Conservation (phyloP, 2,329 filamentous ascomycete species). For the Penicillium sp. region DNA sequence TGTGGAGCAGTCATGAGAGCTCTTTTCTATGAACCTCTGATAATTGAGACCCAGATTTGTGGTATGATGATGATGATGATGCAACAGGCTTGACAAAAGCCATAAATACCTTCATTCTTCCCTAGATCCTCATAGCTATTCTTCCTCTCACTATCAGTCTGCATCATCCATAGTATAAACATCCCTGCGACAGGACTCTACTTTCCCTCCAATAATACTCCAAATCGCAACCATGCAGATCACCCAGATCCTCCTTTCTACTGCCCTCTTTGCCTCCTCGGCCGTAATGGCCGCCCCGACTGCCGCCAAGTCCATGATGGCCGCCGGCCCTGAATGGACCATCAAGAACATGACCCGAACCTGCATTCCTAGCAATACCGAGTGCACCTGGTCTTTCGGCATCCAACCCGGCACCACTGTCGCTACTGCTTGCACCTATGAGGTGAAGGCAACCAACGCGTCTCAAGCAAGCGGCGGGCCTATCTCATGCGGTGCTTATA, state of each 20-base stretch:
- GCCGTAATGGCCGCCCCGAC: constrained; percentile 37
- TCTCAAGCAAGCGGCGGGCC: constrained; percentile 41
- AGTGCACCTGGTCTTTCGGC: constrained; percentile 46
- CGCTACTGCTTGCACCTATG: constrained; percentile 39
- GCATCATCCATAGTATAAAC: background rate
- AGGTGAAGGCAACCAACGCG: constrained; percentile 34
- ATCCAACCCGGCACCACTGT: constrained; percentile 36
- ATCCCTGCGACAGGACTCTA: background rate
- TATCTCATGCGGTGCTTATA: constrained; percentile 48
- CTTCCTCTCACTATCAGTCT: background rate
- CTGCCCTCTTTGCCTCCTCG: constrained; percentile 34
- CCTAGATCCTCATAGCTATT: background rate
- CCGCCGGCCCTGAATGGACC: constrained; percentile 41
- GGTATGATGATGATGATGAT: background rate
- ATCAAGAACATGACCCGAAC: constrained; percentile 41
- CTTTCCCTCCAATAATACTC: background rate
- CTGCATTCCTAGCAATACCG: constrained; percentile 40
- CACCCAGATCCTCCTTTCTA: constrained; percentile 37
- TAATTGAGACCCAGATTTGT: background rate
- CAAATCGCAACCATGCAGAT: constrained; percentile 42
- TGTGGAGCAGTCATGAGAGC: background rate
- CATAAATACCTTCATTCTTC: constrained; percentile 11
- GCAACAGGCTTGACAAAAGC: constrained; percentile 2
- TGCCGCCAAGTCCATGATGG: constrained; percentile 41
- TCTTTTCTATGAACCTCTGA: background rate